Evolutionary conservation across 2,329 filamentous ascomycete species (phyloP).

Genomic region (Mycogone perniciosa): DNA sequence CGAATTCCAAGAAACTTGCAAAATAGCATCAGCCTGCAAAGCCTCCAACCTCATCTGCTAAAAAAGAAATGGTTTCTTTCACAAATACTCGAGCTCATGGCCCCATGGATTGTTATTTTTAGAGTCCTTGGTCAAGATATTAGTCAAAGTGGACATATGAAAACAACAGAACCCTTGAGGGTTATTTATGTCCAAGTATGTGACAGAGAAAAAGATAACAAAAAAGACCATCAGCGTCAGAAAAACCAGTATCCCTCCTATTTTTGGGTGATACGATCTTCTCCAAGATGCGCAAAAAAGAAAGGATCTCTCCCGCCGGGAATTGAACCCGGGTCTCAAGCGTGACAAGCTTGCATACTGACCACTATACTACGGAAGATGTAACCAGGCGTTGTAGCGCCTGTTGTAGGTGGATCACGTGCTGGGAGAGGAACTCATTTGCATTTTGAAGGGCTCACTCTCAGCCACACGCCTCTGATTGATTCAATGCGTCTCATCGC

Average conservation of each 20-base stretch:
- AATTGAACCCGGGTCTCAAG: constrained; percentile 20
- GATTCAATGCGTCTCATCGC: too few species aligned
- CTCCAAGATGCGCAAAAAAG: background rate
- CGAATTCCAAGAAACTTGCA: too few species aligned
- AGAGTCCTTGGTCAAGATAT: background rate
- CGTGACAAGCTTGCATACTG: constrained; percentile 20
- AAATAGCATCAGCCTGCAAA: too few species aligned
- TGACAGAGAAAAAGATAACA: background rate
- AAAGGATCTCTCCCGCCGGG: constrained; percentile 17
- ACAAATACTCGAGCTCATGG: background rate
- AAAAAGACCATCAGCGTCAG: background rate
- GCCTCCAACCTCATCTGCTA: too few species aligned
- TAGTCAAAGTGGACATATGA: too few species aligned
- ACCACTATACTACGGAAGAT: constrained; percentile 20
- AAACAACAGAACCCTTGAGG: too few species aligned
- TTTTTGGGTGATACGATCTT: too few species aligned
- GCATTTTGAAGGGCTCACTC: background rate
- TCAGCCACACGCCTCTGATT: too few species aligned
- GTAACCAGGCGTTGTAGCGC: constrained; percentile 10
- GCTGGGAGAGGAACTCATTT: background rate
- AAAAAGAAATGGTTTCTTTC: background rate
- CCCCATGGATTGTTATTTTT: background rate
- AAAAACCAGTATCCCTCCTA: too few species aligned
- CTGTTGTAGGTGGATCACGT: constrained; percentile 12
- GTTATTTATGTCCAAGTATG: background rate